Evolutionary conservation across 1,284 basidiomycete genomes (phyloP).

Genomic region (Moniliella sp.): DNA sequence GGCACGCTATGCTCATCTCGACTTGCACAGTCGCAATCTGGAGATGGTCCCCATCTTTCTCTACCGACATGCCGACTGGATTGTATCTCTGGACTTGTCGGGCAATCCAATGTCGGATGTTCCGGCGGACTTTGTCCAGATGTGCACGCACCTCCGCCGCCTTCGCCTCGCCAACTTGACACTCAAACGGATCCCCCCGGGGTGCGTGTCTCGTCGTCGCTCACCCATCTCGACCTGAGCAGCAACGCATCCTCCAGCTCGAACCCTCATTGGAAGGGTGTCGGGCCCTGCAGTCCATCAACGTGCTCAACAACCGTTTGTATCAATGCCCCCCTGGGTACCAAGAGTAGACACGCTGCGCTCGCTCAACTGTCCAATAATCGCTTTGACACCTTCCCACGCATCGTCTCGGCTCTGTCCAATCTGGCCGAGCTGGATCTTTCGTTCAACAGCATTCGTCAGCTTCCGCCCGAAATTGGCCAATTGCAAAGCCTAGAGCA

Average conservation of each 20-base stretch:
- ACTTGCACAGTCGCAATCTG: slow-evolving; percentile 60
- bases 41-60: slow-evolving; percentile 74
- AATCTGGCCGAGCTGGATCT: slow-evolving; percentile 67
- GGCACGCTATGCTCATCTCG: slow-evolving; percentile 50
- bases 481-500: slow-evolving; percentile 38
- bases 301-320: slow-evolving; percentile 78
- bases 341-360: slow-evolving; percentile 50
- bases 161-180: slow-evolving; percentile 74
- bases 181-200: slow-evolving; percentile 73
- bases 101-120: slow-evolving; percentile 89
- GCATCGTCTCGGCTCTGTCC: slow-evolving; percentile 53
- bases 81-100: slow-evolving; percentile 69
- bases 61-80: slow-evolving; percentile 64
- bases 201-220: slow-evolving; percentile 51
- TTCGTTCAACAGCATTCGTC: slow-evolving; percentile 74
- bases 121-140: slow-evolving; percentile 84
- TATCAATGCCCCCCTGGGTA: slow-evolving; percentile 63
- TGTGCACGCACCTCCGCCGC: slow-evolving; percentile 60
- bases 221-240: slow-evolving; percentile 69
- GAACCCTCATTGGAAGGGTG: no score
- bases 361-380: slow-evolving; percentile 90
- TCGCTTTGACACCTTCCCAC: slow-evolving; percentile 63
- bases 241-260: slow-evolving; percentile 79
- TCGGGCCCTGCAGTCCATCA: slow-evolving; percentile 52
- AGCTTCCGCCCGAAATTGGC: slow-evolving; percentile 60